These are phyloP conservation scores for Lodderomyces pseudojiufengensis DNA, from an alignment of 1,139 yeast species.

Conservation along the genomic window DNA sequence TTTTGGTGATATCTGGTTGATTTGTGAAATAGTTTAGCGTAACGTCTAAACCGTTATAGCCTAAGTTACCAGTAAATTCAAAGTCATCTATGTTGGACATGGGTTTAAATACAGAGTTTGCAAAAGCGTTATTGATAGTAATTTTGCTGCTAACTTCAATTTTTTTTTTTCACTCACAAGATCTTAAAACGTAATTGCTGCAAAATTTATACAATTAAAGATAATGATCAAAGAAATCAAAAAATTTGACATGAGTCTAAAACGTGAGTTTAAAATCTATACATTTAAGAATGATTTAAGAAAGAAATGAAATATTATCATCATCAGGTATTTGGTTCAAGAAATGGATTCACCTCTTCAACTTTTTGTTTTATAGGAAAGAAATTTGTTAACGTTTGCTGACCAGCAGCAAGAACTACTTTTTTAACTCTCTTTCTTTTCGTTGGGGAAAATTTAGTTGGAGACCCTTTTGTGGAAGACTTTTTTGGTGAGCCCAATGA, in stretches of 20 bases:
- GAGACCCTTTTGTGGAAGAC: background rate
- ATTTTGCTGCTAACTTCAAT: too few species aligned
- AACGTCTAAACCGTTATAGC: conserved; percentile 59
- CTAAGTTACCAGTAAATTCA: conserved; percentile 17
- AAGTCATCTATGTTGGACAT: background rate
- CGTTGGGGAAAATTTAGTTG: background rate
- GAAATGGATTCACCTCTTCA: conserved; percentile 1
- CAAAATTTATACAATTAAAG: too few species aligned
- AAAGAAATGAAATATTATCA: too few species aligned
- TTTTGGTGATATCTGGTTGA: conserved; percentile 61
- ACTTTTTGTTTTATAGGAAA: conserved; percentile 1
- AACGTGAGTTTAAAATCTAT: too few species aligned
- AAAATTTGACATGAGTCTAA: too few species aligned
- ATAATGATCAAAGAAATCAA: too few species aligned
- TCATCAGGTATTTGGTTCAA: background rate
- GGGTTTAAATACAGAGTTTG: too few species aligned
- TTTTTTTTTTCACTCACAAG: too few species aligned
- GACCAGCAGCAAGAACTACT: background rate
- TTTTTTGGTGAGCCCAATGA: conserved; percentile 1
- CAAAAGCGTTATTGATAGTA: too few species aligned
- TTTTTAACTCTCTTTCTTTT: background rate
- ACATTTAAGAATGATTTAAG: too few species aligned
- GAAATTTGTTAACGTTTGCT: background rate
- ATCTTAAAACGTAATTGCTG: too few species aligned
- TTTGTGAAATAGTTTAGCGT: conserved; percentile 76